Base-by-base conservation (phyloP, 306 rosid species). In the Albizia julibrissin region DNA sequence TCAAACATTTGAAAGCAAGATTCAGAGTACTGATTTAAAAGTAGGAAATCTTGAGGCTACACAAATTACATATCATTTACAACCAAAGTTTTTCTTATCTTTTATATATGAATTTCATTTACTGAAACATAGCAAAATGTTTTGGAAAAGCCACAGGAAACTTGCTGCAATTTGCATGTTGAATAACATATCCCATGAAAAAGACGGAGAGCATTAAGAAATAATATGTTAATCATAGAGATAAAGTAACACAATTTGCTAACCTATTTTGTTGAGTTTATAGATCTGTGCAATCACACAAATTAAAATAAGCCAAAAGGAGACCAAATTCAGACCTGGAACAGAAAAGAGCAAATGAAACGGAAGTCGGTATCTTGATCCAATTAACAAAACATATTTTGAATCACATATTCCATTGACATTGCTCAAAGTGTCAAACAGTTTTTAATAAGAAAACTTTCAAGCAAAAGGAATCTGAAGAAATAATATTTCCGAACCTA, bases 281-380 rank as follows among this genome's bases (percentile, higher is more conserved):
- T 89, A 93, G 88, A 90, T 91, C 90, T 0, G 99, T 95, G 5
- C 99, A 96, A 82, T 95, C 99, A 33, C 99, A 95, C 61, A 88
- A 72, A 87, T 90, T 93, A 84, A 81, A 91, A 80, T 95, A 95
- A 24, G 87, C 88, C 85, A 95, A 77, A 83, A 95, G 84, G 78
- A 91, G 78, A 76, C 99, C 93, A 71, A 93, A 84, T 89, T 95
- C 99, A 59, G 94, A 92, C 73, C 99, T 95, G 90, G 29, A 79
- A 83, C 65, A 14, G 47, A 61, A 16, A 72, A 65, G 46, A 72
- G 16, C 49, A 46, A 75, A 72, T 26, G 34, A 68, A 74, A 81
- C 24, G 46, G 33, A 81, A 62, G 70, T 84, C 81, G 69, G 43
- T 5, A 85, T 72, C 82, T 50, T 78, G 77, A 83, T 68, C 67